These are phyloP conservation scores for Thermochaetoides thermophila DNA, from an alignment of 495 filamentous ascomycete genomes.

Conservation along the genomic window DNA sequence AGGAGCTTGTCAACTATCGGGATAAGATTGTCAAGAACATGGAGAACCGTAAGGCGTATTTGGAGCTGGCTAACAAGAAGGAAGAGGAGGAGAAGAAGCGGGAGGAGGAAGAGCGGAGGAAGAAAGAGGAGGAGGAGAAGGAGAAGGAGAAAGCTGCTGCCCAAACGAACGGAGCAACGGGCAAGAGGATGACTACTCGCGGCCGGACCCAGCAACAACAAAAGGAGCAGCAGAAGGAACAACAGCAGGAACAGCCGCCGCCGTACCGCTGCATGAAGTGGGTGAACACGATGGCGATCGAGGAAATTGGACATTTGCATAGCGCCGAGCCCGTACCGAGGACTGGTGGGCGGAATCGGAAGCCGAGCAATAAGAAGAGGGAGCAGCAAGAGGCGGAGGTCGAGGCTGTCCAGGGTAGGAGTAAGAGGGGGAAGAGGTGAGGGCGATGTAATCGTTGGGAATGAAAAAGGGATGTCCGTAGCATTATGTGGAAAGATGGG, in stretches of 20 bases:
- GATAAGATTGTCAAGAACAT: conserved; percentile 69
- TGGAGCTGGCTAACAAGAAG: conserved; percentile 34
- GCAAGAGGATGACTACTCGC: conserved; percentile 61
- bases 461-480: conserved; percentile 4
- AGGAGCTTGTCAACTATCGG: conserved; percentile 66
- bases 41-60: conserved; percentile 58
- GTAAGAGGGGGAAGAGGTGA: conserved; percentile 11
- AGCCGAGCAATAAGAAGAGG: conserved; percentile 42
- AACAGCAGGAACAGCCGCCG: conserved; percentile 37
- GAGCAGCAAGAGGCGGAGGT: conserved; percentile 19
- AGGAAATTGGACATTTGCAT: conserved; percentile 70
- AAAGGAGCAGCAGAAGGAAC: conserved; percentile 6
- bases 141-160: background rate
- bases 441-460: no score
- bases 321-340: conserved; percentile 56
- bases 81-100: conserved; percentile 43
- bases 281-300: conserved; percentile 63
- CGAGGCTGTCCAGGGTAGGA: conserved; percentile 7
- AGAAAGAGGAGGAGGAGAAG: conserved; percentile 7
- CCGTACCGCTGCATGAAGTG: conserved; percentile 63
- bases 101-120: conserved; percentile 14
- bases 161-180: conserved; percentile 19
- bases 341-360: no score
- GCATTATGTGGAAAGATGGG: no score
- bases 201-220: conserved; percentile 24